A percentile compares a stretch with the other conserved stretches of the same genome.
These are phyloP conservation scores for Cyclotella choctawhatcheeana DNA, from an alignment of 108 stramenopile genomes.

Conservation along the genomic window DNA sequence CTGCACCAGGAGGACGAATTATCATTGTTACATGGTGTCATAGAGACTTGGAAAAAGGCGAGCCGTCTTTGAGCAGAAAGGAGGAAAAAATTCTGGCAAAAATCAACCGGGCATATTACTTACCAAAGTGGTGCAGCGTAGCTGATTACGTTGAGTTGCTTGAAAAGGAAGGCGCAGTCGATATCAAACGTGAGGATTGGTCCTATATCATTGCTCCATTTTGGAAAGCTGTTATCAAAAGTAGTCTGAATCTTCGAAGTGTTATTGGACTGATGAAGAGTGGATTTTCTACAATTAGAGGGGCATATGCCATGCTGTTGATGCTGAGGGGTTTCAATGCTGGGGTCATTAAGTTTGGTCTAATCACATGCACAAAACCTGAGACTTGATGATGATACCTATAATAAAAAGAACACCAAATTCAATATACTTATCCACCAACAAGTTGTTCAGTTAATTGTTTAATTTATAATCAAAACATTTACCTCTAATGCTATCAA, in stretches of 20 bases:
- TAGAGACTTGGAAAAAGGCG: slow-evolving; percentile 85
- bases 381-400: no score
- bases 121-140: slow-evolving; percentile 90
- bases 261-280: slow-evolving; percentile 75
- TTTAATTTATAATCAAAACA: no score
- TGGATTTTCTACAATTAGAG: slow-evolving; percentile 80
- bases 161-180: slow-evolving; percentile 67
- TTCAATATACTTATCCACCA: no score
- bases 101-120: slow-evolving; percentile 92
- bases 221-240: slow-evolving; percentile 94
- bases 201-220: slow-evolving; percentile 92
- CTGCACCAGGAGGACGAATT: slow-evolving; percentile 80
- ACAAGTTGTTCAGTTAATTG: no score
- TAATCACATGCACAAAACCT: slow-evolving; percentile 85
- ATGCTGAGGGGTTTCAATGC: slow-evolving; percentile 85
- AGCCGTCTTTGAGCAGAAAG: slow-evolving; percentile 68
- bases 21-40: slow-evolving; percentile 96
- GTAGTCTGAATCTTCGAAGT: slow-evolving; percentile 73
- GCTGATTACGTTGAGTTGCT: slow-evolving; percentile 80
- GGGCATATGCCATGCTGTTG: slow-evolving; percentile 89
- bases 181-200: slow-evolving; percentile 88
- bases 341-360: slow-evolving; percentile 90
- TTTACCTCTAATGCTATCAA: no score
- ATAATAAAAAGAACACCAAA: no score
- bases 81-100: slow-evolving; percentile 77